Evolutionary conservation across 352 stramenopile genomes (phyloP), one percentile per base, ranked within the genome.

Genomic region (Phytophthora sp.): DNA sequence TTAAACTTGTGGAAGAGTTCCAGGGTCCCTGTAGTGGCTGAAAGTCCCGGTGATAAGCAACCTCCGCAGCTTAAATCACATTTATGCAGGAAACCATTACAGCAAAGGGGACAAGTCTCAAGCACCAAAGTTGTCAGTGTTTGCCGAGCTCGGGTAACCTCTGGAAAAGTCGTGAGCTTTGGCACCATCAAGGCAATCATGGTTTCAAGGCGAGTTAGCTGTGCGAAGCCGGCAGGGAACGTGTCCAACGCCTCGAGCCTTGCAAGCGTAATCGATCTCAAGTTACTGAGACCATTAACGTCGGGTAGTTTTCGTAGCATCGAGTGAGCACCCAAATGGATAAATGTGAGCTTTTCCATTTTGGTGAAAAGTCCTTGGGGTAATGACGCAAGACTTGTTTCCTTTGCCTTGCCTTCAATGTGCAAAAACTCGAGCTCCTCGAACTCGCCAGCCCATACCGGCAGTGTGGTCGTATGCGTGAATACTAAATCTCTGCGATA

Each of bases 351-450:
- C 2, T 60, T 36, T 15, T 44, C 18, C 71, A 82, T 82, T 18
- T 55, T 51, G 7, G 57, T 55, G 26, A 84, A 80, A 0, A 79
- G 16, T 4, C 60, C 46, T 39, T 66, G 33, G 1, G 70, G 70
- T 7, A 84, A 30, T 4, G 21, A 24, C 12, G 46, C 18, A 16
- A 84, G 51, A 12, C 58, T 79, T 6, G 52, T 12, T 2, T 20
- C 16, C 5, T 27, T 30, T 7, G 44, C 50, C 20, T 77, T 79
- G 29, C 72, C 75, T 52, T 83, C 38, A 33, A 83, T 65, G 20
- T 77, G 76, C 44, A 82, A 35, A 15, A 72, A 80, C 38, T 82
- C 68, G 30, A 83, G 62, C 7, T 70, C 47, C 2, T 54, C 62
- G 31, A 80, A 71, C 11, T 75, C 49, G 0, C 61, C 45, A 39